Evolutionary conservation across 2,329 filamentous ascomycete genomes (phyloP), one percentile per base, ranked within the genome.

Genomic region (Xylaria sp.): DNA sequence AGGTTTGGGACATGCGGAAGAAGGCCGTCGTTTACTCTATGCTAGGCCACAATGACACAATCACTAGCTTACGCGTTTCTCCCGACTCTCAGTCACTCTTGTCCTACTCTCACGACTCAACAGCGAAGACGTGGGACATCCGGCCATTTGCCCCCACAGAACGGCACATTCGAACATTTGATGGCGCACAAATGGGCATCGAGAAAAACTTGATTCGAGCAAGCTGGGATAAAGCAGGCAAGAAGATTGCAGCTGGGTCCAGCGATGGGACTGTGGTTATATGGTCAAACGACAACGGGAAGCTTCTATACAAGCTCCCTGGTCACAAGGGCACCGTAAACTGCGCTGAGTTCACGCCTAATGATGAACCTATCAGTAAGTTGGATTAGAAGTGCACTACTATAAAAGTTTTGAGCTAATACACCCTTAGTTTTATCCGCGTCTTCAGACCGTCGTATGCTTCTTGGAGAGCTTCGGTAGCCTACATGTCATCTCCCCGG

Each of bases 261-360:
- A 95, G 94, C 15, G 96, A 99, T 76, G 91, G 94, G 30, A 97
- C 91, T 8, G 94, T 94, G 20, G 91, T 97, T 15, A 89, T 98
- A 10, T 99, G 96, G 96, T 94, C 96, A 59, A 89, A 85, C 64
- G 90, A 93, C 77, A 92, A 88, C n/a, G 94, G 93, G 66, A 98
- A 97, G 83, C 84, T 99, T 74, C 80, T 97, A 71, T 97, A 97
- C 81, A 98, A 98, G 81, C 85, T 99, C 60, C 96, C 96, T 0
- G 96, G 96, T 0, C 96, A 99, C 79, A 96, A 94, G 81, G 96
- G 95, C 39, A 93, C 93, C 0, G 96, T 98, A 60, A 99, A 98
- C 78, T 94, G 95, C 78, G 95, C 95, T 63, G 91, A 97, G 73
- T 97, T 99, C 78, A 91, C 93, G 57, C 94, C 95, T 4, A 87